These are phyloP conservation scores for Moesziomyces sp. DNA, from an alignment of 1,284 basidiomycete species.

Conservation along the genomic window DNA sequence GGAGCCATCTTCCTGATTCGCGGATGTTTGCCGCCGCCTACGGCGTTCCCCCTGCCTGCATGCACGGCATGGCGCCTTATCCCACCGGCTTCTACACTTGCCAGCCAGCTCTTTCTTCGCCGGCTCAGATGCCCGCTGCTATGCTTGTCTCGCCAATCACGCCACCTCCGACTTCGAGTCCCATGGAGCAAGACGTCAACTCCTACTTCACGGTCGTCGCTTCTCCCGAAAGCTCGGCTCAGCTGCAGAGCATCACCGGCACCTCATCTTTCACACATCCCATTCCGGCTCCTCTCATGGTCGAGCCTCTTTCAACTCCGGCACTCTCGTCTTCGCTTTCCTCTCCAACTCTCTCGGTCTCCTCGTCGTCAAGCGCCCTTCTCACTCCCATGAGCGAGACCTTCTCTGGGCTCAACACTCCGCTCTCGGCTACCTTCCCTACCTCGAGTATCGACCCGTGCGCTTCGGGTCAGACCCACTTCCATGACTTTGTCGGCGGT, in stretches of 20 bases:
- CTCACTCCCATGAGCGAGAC: conserved; percentile 11
- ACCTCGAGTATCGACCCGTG: neutral
- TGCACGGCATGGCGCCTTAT: neutral
- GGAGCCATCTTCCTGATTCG: neutral
- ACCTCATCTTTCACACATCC: neutral
- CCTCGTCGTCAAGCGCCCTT: conserved; percentile 11
- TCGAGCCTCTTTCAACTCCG: conserved; percentile 4
- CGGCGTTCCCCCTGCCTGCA: neutral
- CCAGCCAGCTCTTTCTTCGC: neutral
- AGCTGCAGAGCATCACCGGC: conserved; percentile 10
- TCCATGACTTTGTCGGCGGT: conserved; percentile 11
- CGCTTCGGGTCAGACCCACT: neutral
- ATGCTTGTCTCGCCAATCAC: conserved; percentile 1
- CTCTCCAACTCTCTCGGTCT: conserved; percentile 16
- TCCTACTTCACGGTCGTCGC: conserved; percentile 1
- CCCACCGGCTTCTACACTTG: neutral
- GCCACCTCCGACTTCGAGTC: conserved; percentile 4
- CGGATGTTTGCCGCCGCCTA: neutral
- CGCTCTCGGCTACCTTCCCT: conserved; percentile 6
- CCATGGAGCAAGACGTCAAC: conserved; percentile 4
- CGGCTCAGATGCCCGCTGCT: neutral
- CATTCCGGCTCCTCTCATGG: conserved; percentile 6
- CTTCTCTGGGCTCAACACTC: conserved; percentile 9
- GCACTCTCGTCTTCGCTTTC: conserved; percentile 8
- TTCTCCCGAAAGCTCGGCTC: conserved; percentile 1